A percentile compares a stretch with the other conserved stretches of the same genome.
Evolutionary conservation across 202 grass and related monocot species (phyloP).

Genomic region (Dendrocalamus latiflorus): DNA sequence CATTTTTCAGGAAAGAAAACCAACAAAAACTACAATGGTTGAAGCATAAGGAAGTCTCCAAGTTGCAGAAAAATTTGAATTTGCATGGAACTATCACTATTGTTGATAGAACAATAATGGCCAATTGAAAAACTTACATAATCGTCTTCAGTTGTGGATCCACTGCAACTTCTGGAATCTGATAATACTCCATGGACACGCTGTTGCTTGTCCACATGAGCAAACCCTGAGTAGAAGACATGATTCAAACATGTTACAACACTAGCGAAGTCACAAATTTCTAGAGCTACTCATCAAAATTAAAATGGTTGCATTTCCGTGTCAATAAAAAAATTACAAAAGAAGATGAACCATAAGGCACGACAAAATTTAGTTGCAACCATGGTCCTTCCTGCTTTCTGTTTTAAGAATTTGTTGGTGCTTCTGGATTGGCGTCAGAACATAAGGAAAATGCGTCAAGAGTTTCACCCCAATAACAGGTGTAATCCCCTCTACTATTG

Average conservation of each 20-base stretch:
- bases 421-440: background rate
- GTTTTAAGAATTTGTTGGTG: background rate
- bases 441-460: background rate
- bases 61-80: background rate
- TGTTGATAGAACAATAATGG: background rate
- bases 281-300: no score
- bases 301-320: no score
- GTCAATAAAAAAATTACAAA: background rate
- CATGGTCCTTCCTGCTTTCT: background rate
- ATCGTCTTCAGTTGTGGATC: background rate
- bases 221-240: conserved; percentile 22
- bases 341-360: background rate
- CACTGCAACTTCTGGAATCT: conserved; percentile 2
- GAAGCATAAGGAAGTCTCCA: background rate
- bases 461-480: background rate
- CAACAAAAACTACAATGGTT: background rate
- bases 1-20: background rate
- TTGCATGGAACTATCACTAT: background rate
- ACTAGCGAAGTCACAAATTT: no score
- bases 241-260: background rate
- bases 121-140: conserved; percentile 20
- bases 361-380: background rate
- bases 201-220: conserved; percentile 36
- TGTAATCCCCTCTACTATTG: background rate
- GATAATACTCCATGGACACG: conserved; percentile 16